Evolutionary conservation across 2,329 filamentous ascomycete species (phyloP), one percentile per base, ranked within the genome.

Genomic region (Parastagonospora nodorum): DNA sequence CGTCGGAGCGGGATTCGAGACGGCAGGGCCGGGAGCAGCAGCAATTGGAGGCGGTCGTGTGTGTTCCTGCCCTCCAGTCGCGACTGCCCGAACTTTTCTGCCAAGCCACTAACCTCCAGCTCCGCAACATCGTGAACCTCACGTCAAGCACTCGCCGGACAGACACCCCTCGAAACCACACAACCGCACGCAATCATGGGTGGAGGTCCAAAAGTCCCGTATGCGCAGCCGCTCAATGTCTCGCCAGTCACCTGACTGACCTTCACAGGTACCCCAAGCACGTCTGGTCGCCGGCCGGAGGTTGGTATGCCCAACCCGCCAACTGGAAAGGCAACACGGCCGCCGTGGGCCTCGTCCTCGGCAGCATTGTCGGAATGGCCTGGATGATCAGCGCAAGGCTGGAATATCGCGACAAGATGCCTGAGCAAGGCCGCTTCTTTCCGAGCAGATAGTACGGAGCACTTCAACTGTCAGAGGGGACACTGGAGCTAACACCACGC

Each of bases 211-310:
- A 89, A 89, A 78, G 83, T 89, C 64, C 83, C 85, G 84, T 89
- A 82, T 50, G 69, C 36, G 8, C 6, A 12, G 10, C 5, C 14
- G 24, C 12, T 42, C 45, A 63, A 64, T 64, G 46, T 45, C 51
- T 32, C 48, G 32, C 29, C 19, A 27, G 37, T 29, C 29, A 50
- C 51, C 15, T 36, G 19, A 42, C 58, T 68, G 48, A 68, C 62
- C 32, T 27, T 16, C 41, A n/a, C 68, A 96, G 91, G 72, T 96
- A 96, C 79, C 92, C 92, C 76, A 97, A 96, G 83, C 93, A 99
- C 83, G 91, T 99, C 83, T 99, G 94, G 94, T 97, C 94, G 71
- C 94, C 94, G 56, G 83, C 93, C 61, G 94, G 94, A 83, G 94
- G 94, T 78, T 99, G 94, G 94, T 99, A 99, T 78, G 80, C 88